Evolutionary conservation across 2,329 filamentous ascomycete species (phyloP).

Genomic region (Aspergillus tanneri): DNA sequence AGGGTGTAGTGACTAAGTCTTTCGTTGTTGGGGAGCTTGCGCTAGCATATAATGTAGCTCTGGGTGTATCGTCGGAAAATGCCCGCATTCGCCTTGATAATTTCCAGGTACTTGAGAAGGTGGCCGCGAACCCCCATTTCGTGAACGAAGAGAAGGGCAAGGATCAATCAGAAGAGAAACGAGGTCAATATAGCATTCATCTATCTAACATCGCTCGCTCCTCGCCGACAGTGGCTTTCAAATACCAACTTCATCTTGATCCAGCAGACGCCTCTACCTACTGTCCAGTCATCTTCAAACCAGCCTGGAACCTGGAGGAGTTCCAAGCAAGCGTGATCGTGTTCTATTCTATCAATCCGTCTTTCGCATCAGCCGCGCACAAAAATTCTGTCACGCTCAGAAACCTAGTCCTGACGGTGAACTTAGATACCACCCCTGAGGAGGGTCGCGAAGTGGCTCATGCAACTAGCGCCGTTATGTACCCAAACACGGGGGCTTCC

Average conservation of each 20-base stretch:
- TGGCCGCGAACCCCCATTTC: conserved; percentile 91
- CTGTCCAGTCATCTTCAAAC: conserved; percentile 70
- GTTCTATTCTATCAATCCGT: conserved; percentile 79
- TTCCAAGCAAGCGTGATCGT: conserved; percentile 84
- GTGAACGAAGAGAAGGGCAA: conserved; percentile 60
- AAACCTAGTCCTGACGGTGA: conserved; percentile 72
- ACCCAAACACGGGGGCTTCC: conserved; percentile 44
- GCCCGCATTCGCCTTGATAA: conserved; percentile 82
- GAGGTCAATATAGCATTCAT: conserved; percentile 78
- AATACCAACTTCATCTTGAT: conserved; percentile 81
- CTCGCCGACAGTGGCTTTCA: conserved; percentile 71
- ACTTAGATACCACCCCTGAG: conserved; percentile 42
- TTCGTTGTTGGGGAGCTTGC: conserved; percentile 86
- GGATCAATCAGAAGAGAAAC: conserved; percentile 53
- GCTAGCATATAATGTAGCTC: conserved; percentile 67
- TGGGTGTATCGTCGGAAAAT: conserved; percentile 40
- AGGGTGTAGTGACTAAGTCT: conserved; percentile 67
- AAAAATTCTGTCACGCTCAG: conserved; percentile 58
- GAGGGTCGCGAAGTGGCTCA: conserved; percentile 42
- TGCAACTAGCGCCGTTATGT: conserved; percentile 46
- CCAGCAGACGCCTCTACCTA: conserved; percentile 56
- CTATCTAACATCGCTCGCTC: conserved; percentile 69
- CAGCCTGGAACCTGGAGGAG: conserved; percentile 79
- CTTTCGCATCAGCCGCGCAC: conserved; percentile 51
- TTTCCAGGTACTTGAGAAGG: conserved; percentile 81